These are phyloP conservation scores for Wilcoxina mikolae DNA, from an alignment of 495 filamentous ascomycete species.

Conservation along the genomic window DNA sequence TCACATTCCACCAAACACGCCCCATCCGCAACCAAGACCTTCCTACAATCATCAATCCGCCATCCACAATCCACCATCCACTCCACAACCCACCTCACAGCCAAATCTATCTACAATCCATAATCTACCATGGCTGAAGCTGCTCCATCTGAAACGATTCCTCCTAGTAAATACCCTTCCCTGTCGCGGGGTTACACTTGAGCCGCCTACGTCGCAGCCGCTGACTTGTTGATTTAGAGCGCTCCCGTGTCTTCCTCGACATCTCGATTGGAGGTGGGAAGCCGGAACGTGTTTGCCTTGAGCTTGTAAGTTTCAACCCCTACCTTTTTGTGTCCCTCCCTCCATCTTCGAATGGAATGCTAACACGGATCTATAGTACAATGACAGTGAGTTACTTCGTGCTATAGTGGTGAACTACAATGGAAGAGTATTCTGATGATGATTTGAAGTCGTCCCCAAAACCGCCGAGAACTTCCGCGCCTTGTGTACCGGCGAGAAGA, in stretches of 20 bases:
- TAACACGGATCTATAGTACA: constrained; percentile 40
- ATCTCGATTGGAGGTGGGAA: constrained; percentile 59
- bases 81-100: not conserved
- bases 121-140: not conserved
- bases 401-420: not conserved
- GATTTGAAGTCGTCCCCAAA: constrained; percentile 60
- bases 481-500: constrained; percentile 87
- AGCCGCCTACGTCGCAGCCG: not conserved
- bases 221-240: constrained; percentile 12
- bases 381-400: constrained; percentile 48
- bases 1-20: too few relatives aligned
- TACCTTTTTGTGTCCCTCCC: constrained; percentile 5
- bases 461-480: constrained; percentile 92
- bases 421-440: constrained; percentile 1
- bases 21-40: too few relatives aligned
- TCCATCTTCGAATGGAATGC: constrained; percentile 11
- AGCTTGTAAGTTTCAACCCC: constrained; percentile 46
- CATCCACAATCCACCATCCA: not conserved
- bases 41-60: not conserved
- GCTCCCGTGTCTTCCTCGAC: constrained; percentile 68
- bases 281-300: constrained; percentile 61
- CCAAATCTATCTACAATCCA: not conserved
- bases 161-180: not conserved
- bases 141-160: not conserved
- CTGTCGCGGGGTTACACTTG: not conserved